Base-by-base conservation (phyloP, 116 monocot genomes). In the Posidonia oceanica region DNA sequence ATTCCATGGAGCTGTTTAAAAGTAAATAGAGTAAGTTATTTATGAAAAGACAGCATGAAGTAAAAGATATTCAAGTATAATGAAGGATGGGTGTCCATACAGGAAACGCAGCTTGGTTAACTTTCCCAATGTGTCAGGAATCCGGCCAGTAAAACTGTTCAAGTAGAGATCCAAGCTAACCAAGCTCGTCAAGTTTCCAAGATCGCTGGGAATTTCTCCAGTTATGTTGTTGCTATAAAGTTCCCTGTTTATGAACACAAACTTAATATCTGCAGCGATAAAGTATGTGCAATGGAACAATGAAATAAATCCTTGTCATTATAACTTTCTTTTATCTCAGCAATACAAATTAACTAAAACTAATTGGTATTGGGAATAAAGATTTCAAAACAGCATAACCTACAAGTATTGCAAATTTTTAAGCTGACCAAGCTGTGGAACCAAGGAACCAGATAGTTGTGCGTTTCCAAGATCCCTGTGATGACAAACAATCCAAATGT, bases 401-500 rank as follows among this genome's bases (percentile, higher is more conserved):
- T 69, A 82, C 83, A 83, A 20, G 68, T 79, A 83, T 39, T 83
- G 79, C 61, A 98, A 74, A 70, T 93, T 86, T 80, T 77, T 87
- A n/a, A 98, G 85, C 69, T 85, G 82, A 57, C 98, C 98, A 54
- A 93, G 85, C 69, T 92, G 82, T 4, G 98, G 79, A 23, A 98
- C 98, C 77, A 98, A 76, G 44, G 84, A 79, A 18, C 98, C 98
- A 79, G 98, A 98, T 59, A 98, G 76, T 20, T 72, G 72, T 61
- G 93, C 93, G 85, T 90, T 91, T 78, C 98, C 98, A 74, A 98
- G 93, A 79, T 83, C 83, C 41, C 83, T 83, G 79, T 13, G 40
- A 42, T 62, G 41, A 77, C 20, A 72, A 63, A 41, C 41, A 74
- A 58, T 14, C 44, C 52, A 68, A 42, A 15, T 44, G 36, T 68